These are phyloP conservation scores for Candida taoyuanica DNA, from an alignment of 805 yeast genomes.

Conservation along the genomic window DNA sequence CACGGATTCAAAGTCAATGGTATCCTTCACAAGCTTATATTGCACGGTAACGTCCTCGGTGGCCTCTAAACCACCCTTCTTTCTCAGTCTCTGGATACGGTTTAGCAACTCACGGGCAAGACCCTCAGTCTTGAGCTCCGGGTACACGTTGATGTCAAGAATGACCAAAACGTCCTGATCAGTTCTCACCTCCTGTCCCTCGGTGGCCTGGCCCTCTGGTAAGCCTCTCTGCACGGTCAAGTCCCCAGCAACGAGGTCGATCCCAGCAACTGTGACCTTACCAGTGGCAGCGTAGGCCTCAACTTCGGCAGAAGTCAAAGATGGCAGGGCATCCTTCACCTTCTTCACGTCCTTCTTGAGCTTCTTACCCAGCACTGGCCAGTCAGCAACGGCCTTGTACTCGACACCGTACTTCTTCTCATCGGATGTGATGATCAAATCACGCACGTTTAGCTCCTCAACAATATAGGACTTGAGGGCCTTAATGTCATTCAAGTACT, in stretches of 20 bases:
- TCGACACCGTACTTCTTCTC: conserved; percentile 90
- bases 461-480: conserved; percentile 72
- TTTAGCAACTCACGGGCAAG: conserved; percentile 93
- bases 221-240: conserved; percentile 86
- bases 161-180: conserved; percentile 87
- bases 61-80: conserved; percentile 90
- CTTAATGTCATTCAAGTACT: conserved; percentile 72
- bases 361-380: conserved; percentile 98
- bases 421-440: conserved; percentile 79
- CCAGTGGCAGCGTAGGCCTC: conserved; percentile 69
- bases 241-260: conserved; percentile 81
- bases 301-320: conserved; percentile 75
- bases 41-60: conserved; percentile 93
- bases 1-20: conserved; percentile 58
- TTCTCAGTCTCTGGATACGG: conserved; percentile 95
- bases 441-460: conserved; percentile 92
- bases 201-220: conserved; percentile 57
- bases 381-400: conserved; percentile 94
- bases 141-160: conserved; percentile 81
- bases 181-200: conserved; percentile 83
- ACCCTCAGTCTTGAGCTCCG: conserved; percentile 90
- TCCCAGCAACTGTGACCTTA: conserved; percentile 81
- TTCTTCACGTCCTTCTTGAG: conserved; percentile 88
- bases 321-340: conserved; percentile 91
- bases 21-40: conserved; percentile 58